A percentile compares a stretch with the other conserved stretches of the same genome.
Conservation (phyloP, 352 stramenopile genomes). For the Phytophthora crassamura region DNA sequence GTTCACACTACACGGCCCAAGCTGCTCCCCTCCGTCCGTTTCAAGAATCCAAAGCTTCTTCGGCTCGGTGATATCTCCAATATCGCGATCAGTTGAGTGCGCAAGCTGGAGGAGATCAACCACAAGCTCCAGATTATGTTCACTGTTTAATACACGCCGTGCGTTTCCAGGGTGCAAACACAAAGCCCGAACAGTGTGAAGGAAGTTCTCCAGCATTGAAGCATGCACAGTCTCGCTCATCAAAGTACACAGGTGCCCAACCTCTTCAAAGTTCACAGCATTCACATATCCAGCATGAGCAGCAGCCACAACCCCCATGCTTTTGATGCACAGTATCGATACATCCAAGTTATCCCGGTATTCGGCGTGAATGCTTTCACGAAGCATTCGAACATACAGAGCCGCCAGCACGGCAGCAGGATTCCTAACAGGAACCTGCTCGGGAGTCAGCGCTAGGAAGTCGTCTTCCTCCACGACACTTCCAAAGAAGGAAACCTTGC, state of each 20-base stretch:
- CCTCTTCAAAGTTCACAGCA: conserved; percentile 68
- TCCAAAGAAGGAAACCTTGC: conserved; percentile 59
- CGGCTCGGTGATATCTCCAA: conserved; percentile 19
- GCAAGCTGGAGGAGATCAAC: conserved; percentile 73
- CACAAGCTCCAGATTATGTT: conserved; percentile 53
- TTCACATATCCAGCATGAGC: conserved; percentile 48
- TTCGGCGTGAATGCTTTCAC: conserved; percentile 79
- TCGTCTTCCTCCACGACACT: conserved; percentile 55
- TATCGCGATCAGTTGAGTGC: conserved; percentile 50
- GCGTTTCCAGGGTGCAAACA: conserved; percentile 59
- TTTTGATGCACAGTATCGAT: conserved; percentile 68
- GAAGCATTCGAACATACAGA: conserved; percentile 78
- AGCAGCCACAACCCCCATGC: conserved; percentile 65
- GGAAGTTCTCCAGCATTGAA: conserved; percentile 58
- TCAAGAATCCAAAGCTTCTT: conserved; percentile 66
- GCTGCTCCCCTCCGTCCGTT: conserved; percentile 31
- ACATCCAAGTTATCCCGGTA: conserved; percentile 68
- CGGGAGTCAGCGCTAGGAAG: conserved; percentile 53
- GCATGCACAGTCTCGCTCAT: conserved; percentile 71
- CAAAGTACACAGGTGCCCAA: conserved; percentile 69
- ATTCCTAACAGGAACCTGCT: conserved; percentile 65
- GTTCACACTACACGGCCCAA: conserved; percentile 50
- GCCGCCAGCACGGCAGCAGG: conserved; percentile 58
- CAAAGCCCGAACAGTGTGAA: conserved; percentile 67
- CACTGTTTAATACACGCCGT: conserved; percentile 51